Conservation (phyloP, 495 filamentous ascomycete species). For the Lepraria neglecta region DNA sequence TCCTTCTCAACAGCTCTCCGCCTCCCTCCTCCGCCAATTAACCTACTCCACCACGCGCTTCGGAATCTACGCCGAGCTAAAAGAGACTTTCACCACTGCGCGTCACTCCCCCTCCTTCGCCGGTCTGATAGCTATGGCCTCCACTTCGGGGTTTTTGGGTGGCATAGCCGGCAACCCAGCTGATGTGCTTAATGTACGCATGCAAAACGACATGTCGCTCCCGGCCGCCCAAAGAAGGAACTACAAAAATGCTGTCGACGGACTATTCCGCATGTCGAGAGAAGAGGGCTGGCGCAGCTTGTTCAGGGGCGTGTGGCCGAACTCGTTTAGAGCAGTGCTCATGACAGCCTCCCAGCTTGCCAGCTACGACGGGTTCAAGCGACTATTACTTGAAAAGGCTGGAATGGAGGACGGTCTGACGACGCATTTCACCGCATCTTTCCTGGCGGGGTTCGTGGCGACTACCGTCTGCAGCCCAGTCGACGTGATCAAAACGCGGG, state of each 20-base stretch:
- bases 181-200: conserved; percentile 94
- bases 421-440: conserved; percentile 81
- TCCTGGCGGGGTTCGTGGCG: conserved; percentile 86
- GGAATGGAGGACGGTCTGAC: conserved; percentile 67
- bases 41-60: conserved; percentile 42
- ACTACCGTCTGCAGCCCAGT: conserved; percentile 93
- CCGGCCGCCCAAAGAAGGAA: conserved; percentile 68
- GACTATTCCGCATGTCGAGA: conserved; percentile 72
- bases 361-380: conserved; percentile 88
- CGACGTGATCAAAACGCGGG: conserved; percentile 93
- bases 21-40: conserved; percentile 78
- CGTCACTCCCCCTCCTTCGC: conserved; percentile 49
- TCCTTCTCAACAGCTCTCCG: conserved; percentile 57
- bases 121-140: conserved; percentile 71
- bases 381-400: conserved; percentile 55
- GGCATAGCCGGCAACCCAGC: conserved; percentile 89
- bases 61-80: conserved; percentile 66
- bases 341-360: conserved; percentile 93
- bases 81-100: conserved; percentile 55
- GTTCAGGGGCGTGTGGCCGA: conserved; percentile 88
- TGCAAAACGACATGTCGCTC: conserved; percentile 90
- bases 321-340: conserved; percentile 78
- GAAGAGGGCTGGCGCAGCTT: conserved; percentile 67
- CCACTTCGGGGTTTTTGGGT: conserved; percentile 77
- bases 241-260: conserved; percentile 84